Conservation (phyloP, 352 stramenopile genomes). For the Globisporangium barbulae region DNA sequence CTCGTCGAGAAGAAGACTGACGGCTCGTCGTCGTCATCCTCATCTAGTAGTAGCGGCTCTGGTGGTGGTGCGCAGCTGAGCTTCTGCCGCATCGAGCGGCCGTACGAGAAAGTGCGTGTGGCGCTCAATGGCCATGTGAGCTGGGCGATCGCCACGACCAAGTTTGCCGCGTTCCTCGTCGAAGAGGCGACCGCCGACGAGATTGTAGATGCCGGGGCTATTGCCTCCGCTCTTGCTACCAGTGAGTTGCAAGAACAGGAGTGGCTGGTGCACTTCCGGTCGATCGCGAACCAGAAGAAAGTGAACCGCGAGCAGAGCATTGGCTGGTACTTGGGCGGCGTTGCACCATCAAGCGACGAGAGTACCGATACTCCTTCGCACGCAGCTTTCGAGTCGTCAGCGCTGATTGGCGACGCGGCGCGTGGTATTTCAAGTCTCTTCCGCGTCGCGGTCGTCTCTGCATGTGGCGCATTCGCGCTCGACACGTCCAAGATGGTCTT, state of each 20-base stretch:
- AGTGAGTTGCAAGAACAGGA: background rate
- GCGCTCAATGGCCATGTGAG: conserved; percentile 59
- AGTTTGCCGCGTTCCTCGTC: conserved; percentile 66
- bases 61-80: conserved; percentile 28
- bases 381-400: conserved; percentile 10
- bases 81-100: conserved; percentile 56
- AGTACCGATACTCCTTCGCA: background rate
- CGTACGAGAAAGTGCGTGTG: conserved; percentile 80
- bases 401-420: conserved; percentile 51
- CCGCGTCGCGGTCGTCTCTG: conserved; percentile 37
- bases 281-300: conserved; percentile 71
- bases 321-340: conserved; percentile 62
- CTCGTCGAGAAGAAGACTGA: conserved; percentile 46
- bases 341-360: background rate
- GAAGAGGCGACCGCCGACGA: conserved; percentile 26
- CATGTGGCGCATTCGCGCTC: conserved; percentile 44
- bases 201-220: background rate
- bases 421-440: conserved; percentile 50
- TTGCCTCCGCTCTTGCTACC: background rate
- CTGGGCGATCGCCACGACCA: conserved; percentile 57
- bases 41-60: conserved; percentile 4
- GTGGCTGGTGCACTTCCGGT: conserved; percentile 37
- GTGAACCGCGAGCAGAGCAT: conserved; percentile 30
- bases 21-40: conserved; percentile 5
- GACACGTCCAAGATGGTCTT: conserved; percentile 34